Evolutionary conservation across 1,284 basidiomycete genomes (phyloP).

Genomic region (Leccinum subrobustum): DNA sequence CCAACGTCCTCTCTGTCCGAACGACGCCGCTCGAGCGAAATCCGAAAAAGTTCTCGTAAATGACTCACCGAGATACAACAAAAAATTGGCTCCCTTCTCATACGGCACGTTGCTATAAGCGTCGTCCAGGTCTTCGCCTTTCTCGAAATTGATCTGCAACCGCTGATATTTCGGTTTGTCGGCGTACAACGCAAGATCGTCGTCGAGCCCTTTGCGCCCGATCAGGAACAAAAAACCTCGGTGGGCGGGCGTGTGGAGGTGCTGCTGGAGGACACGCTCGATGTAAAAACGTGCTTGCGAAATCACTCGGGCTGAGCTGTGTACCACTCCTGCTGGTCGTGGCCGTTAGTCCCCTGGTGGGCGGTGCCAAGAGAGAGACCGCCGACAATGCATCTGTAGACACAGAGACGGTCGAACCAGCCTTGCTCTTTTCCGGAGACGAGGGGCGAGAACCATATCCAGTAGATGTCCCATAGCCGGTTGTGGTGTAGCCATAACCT

Average conservation of each 20-base stretch:
- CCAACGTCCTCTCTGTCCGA: conserved; percentile 69
- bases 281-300: conserved; percentile 35
- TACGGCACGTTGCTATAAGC: conserved; percentile 73
- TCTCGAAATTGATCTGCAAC: conserved; percentile 81
- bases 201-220: conserved; percentile 71
- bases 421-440: conserved; percentile 46
- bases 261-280: conserved; percentile 80
- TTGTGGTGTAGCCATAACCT: conserved; percentile 30
- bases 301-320: too few relatives aligned
- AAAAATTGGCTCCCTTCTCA: conserved; percentile 75
- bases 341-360: conserved; percentile 21
- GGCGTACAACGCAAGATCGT: conserved; percentile 58
- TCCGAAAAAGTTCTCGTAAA: too few relatives aligned
- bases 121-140: conserved; percentile 86
- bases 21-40: neutral
- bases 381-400: conserved; percentile 34
- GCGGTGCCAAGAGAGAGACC: conserved; percentile 41
- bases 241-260: conserved; percentile 74
- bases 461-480: conserved; percentile 30
- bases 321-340: too few relatives aligned
- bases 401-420: conserved; percentile 32
- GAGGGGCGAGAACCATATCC: conserved; percentile 41
- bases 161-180: conserved; percentile 76
- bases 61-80: conserved; percentile 59
- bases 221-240: conserved; percentile 83